A percentile compares a stretch with the other conserved stretches of the same genome.
Conservation (phyloP, 805 yeast species). For the Suhomyces kilbournensis region DNA sequence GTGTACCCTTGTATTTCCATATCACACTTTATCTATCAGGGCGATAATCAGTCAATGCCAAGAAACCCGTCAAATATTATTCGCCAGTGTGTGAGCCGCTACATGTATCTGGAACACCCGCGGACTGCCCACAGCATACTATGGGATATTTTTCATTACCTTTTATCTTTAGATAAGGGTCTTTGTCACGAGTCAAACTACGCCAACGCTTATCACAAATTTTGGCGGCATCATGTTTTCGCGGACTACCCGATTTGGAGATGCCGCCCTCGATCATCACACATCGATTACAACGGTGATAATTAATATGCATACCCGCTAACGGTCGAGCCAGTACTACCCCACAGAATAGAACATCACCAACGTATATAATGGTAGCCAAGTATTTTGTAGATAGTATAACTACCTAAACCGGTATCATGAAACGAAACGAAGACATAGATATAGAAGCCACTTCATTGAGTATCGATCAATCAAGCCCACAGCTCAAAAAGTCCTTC, state of each 20-base stretch:
- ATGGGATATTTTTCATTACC: background rate
- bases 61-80: background rate
- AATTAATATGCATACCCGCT: background rate
- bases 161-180: background rate
- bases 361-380: background rate
- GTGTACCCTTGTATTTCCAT: too few relatives aligned
- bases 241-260: background rate
- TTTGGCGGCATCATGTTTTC: background rate
- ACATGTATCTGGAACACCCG: background rate
- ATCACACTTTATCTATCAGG: background rate
- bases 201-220: background rate
- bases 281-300: background rate
- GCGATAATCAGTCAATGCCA: background rate
- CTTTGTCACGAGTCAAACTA: background rate
- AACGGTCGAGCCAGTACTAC: background rate
- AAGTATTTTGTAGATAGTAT: background rate
- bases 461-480: background rate
- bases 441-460: background rate
- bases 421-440: background rate
- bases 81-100: background rate
- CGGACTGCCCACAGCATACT: background rate
- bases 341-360: background rate
- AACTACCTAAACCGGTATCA: background rate
- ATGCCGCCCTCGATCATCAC: background rate
- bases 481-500: constrained; percentile 12